Conservation (phyloP, 352 stramenopile genomes). For the Detonula confervacea region DNA sequence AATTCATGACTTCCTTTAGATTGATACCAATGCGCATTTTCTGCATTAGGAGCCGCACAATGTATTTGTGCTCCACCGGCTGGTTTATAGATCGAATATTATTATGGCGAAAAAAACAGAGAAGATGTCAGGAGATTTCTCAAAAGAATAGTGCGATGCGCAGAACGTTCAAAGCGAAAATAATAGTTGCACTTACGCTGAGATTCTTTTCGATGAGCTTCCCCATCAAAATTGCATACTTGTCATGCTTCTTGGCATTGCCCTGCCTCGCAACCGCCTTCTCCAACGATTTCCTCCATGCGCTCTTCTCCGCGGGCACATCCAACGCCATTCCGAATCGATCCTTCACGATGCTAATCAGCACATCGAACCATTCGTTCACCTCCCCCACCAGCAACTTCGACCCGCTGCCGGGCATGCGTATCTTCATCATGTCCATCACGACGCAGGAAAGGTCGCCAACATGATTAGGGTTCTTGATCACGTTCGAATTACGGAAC, state of each 20-base stretch:
- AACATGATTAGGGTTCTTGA: conserved; percentile 28
- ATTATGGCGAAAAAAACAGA: no score
- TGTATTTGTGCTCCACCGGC: conserved; percentile 84
- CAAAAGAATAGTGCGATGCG: no score
- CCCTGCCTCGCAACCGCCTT: conserved; percentile 16
- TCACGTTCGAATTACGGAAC: conserved; percentile 18
- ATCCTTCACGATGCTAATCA: conserved; percentile 51
- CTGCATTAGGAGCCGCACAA: conserved; percentile 76
- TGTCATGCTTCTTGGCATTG: conserved; percentile 41
- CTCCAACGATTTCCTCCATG: conserved; percentile 48
- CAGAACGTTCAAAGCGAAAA: no score
- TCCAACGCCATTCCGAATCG: conserved; percentile 29
- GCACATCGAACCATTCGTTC: conserved; percentile 82
- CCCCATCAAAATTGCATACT: conserved; percentile 52
- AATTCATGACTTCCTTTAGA: conserved; percentile 65
- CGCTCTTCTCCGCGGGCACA: conserved; percentile 37
- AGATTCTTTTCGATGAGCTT: conserved; percentile 51
- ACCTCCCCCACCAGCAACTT: conserved; percentile 75
- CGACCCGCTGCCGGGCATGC: conserved; percentile 38
- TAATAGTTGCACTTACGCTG: conserved; percentile 35
- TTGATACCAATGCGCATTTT: conserved; percentile 73
- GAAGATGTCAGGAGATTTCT: no score
- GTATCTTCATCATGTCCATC: conserved; percentile 58
- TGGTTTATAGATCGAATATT: conserved; percentile 19
- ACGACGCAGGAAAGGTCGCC: conserved; percentile 72